Conservation (phyloP, 441 rosid genomes). For the Gossypium gossypioides region DNA sequence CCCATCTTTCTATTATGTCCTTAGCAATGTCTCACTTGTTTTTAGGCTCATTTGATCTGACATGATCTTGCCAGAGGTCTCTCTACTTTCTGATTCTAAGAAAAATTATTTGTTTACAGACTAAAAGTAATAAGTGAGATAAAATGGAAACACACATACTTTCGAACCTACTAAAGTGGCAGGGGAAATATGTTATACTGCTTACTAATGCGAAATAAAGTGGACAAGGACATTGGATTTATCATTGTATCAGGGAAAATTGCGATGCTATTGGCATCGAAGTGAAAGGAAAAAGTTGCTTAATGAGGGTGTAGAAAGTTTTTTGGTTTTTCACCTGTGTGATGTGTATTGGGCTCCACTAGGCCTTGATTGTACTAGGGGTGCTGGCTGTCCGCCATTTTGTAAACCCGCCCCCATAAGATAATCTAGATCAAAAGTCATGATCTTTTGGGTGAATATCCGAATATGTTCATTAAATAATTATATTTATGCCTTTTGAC, state of each 20-base stretch:
- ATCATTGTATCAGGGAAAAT: background rate
- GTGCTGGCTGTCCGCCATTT: background rate
- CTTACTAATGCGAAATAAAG: background rate
- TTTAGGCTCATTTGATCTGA: background rate
- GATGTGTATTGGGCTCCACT: background rate
- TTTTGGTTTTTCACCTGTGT: background rate
- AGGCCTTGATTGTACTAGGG: background rate
- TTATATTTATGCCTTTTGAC: constrained; percentile 2
- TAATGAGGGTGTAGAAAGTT: background rate
- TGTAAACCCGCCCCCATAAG: background rate
- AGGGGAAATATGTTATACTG: background rate
- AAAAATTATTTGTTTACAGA: background rate
- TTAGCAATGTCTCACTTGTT: background rate
- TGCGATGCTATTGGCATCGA: background rate
- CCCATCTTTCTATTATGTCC: background rate
- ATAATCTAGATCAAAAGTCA: background rate
- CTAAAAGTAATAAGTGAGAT: background rate
- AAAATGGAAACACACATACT: background rate
- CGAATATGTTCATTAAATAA: background rate
- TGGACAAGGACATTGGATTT: background rate
- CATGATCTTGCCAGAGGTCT: background rate
- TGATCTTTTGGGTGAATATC: background rate
- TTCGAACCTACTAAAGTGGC: background rate
- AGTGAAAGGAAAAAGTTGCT: background rate
- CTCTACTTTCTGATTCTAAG: background rate